Conservation (phyloP, 2,329 filamentous ascomycete genomes). For the Polychaeton citri region DNA sequence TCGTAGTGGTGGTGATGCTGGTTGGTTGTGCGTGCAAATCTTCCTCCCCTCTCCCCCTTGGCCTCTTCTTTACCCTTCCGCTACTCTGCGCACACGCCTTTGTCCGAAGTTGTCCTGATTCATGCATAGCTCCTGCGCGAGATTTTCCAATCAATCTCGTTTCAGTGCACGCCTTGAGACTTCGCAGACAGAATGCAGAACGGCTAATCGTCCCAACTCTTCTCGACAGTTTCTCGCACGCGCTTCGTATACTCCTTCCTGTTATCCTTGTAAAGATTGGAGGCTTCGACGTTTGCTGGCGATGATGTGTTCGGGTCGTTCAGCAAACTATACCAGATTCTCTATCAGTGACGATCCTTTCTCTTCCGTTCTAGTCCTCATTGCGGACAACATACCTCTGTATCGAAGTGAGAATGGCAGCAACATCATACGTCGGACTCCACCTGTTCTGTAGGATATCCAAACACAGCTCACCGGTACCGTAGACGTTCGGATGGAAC, state of each 20-base stretch:
- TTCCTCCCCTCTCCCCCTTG: neutral
- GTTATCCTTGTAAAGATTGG: conserved; percentile 97
- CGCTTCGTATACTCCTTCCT: conserved; percentile 91
- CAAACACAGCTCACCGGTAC: conserved; percentile 86
- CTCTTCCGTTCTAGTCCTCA: conserved; percentile 1
- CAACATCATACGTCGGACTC: conserved; percentile 98
- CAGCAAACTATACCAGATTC: conserved; percentile 50
- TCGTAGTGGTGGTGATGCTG: neutral
- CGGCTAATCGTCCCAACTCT: conserved; percentile 85
- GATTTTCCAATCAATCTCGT: too few species aligned
- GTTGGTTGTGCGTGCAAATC: neutral
- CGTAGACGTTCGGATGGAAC: conserved; percentile 99
- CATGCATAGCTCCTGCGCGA: too few species aligned
- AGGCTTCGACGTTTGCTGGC: conserved; percentile 93
- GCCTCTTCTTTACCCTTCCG: neutral
- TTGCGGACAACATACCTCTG: conserved; percentile 54
- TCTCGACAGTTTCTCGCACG: conserved; percentile 92
- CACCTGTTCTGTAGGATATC: conserved; percentile 96
- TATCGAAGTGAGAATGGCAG: conserved; percentile 91
- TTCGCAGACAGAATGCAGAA: too few species aligned
- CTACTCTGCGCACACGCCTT: too few species aligned
- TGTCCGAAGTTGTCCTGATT: too few species aligned
- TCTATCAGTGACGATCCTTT: neutral
- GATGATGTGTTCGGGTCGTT: conserved; percentile 99
- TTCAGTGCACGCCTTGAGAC: too few species aligned